Percentiles rank a stretch among this genome's conserved stretches.
These are phyloP conservation scores for Lasiodiplodia theobromae DNA, from an alignment of 2,329 filamentous ascomycete species.

Conservation along the genomic window DNA sequence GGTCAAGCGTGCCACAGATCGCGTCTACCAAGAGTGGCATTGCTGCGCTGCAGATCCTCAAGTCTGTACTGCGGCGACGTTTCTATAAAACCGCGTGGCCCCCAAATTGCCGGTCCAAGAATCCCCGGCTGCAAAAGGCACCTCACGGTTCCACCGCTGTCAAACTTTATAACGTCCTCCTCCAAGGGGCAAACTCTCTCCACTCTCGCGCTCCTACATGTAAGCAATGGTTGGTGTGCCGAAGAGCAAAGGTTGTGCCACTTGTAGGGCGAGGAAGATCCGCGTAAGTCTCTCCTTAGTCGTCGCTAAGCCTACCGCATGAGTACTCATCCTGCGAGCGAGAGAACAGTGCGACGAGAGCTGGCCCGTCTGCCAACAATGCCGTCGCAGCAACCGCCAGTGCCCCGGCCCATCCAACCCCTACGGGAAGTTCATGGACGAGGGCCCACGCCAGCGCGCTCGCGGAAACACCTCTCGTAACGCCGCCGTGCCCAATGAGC, in stretches of 20 bases:
- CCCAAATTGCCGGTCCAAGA: neutral
- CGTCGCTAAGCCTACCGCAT: conserved; percentile 19
- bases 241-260: conserved; percentile 27
- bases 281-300: conserved; percentile 20
- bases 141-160: conserved; percentile 6
- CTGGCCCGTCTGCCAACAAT: conserved; percentile 45
- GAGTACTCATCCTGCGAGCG: conserved; percentile 23
- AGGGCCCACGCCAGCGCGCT: conserved; percentile 18
- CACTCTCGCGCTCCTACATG: neutral
- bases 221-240: conserved; percentile 28
- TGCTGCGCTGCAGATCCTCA: neutral
- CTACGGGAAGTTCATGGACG: conserved; percentile 27
- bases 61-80: neutral
- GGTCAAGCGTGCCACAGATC: conserved; percentile 8
- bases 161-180: neutral
- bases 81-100: conserved; percentile 17
- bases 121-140: neutral
- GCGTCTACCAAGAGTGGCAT: conserved; percentile 2
- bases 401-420: conserved; percentile 40
- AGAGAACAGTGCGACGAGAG: conserved; percentile 41
- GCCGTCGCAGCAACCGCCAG: conserved; percentile 43
- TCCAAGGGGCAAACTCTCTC: neutral
- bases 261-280: conserved; percentile 27
- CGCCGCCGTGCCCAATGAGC: neutral
- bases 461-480: neutral